Evolutionary conservation across 305 asterid species (phyloP), one percentile per base, ranked within the genome.

Genomic region (Euphrasia arctica): DNA sequence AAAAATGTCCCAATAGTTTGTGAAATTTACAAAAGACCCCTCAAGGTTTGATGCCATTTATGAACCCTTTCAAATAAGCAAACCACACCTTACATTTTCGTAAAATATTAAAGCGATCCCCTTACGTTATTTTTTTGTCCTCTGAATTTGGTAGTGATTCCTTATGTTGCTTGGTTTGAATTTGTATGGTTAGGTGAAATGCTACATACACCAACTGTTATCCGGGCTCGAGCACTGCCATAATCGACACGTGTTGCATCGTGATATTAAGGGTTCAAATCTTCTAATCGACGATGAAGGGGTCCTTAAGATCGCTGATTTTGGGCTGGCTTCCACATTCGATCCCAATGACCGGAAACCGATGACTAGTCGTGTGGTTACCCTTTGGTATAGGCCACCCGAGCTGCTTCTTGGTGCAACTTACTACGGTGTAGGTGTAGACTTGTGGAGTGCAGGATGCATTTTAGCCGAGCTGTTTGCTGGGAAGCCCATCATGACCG

Each of bases 391-490:
- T 66, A 82, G 97, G 68, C 97, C 97, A 9, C 97, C 97, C 0
- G 96, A 90, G 78, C 90, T 90, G 55, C 96, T 90, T 70, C 89
- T 90, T 42, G 97, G 96, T 28, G 95, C 96, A 27, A 88, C 97
- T 3, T 78, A 88, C 51, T 90, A 90, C 72, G 96, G 96, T 9
- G 92, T 87, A 9, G 96, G 97, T 12, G 83, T 90, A 61, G 97
- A 90, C 77, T 88, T 90, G 59, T 90, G 97, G 97, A 90, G 97
- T 34, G 89, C 96, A 18, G 97, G 97, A 22, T 90, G 97, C 75
- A 90, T 90, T 74, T 79, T 90, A 62, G 97, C 97, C 0, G 97
- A 90, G 79, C 74, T 90, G 56, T 85, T 88, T 74, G 88, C 95
- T 62, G 96, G 95, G 75, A 90, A 84, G 78, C 96, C 97, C 66